phyloP scores from a whole-genome alignment of 2,329 filamentous ascomycete species.

The Talaromyces rugulosus region DNA sequence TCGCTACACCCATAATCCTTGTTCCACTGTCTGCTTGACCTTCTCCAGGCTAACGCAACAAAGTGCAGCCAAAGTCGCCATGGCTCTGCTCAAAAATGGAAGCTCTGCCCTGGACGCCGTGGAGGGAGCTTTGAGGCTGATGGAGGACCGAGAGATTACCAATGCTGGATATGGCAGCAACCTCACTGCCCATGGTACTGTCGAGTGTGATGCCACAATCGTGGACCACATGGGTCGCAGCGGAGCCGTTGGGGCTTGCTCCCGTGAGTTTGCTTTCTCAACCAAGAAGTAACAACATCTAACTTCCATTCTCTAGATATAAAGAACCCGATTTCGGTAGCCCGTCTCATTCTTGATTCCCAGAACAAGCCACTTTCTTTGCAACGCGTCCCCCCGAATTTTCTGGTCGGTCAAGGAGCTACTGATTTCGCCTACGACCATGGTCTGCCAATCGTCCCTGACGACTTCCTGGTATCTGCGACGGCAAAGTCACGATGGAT shows the following conservation, averaged over 20 bases:
- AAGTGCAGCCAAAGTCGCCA: constrained; percentile 78
- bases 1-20: neutral
- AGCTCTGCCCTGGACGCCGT: constrained; percentile 81
- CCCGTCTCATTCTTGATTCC: constrained; percentile 74
- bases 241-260: constrained; percentile 85
- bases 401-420: constrained; percentile 82
- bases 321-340: constrained; percentile 86
- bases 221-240: constrained; percentile 89
- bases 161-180: constrained; percentile 97
- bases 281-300: neutral
- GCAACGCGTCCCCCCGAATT: constrained; percentile 84
- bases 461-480: constrained; percentile 74
- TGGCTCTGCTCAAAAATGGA: constrained; percentile 74
- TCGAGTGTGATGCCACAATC: constrained; percentile 92
- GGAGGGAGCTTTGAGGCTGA: constrained; percentile 77
- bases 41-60: constrained; percentile 10
- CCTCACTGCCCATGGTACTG: constrained; percentile 79
- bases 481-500: constrained; percentile 73
- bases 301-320: constrained; percentile 57
- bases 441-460: constrained; percentile 67
- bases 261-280: constrained; percentile 59
- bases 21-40: neutral
- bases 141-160: constrained; percentile 93
- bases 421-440: constrained; percentile 79
- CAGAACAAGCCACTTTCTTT: constrained; percentile 75